These are phyloP conservation scores for Globisporangium nunn DNA, from an alignment of 352 stramenopile genomes.

Conservation along the genomic window DNA sequence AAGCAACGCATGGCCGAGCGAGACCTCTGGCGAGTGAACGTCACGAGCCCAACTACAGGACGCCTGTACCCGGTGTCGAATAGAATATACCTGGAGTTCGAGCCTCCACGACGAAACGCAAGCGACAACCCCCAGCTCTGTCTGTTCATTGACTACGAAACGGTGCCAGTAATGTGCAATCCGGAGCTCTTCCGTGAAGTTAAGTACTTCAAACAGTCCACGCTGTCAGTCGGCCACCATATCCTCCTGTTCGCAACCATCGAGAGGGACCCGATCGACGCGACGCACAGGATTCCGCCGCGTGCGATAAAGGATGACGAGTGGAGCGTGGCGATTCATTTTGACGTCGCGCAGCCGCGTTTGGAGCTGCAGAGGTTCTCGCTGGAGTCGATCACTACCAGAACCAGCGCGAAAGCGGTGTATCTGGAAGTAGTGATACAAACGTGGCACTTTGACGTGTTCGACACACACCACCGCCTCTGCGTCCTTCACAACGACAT, in stretches of 20 bases:
- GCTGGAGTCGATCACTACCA: neutral
- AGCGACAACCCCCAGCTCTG: conserved; percentile 27
- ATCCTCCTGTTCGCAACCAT: conserved; percentile 29
- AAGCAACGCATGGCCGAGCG: neutral
- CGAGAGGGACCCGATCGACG: neutral
- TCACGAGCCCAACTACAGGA: conserved; percentile 20
- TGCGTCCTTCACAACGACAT: conserved; percentile 36
- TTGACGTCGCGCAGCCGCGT: conserved; percentile 32
- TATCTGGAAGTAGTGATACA: conserved; percentile 23
- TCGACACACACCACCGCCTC: conserved; percentile 27
- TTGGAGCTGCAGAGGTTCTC: conserved; percentile 21
- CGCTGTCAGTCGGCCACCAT: conserved; percentile 23
- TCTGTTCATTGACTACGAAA: conserved; percentile 22
- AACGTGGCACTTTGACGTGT: conserved; percentile 34
- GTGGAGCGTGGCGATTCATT: conserved; percentile 29
- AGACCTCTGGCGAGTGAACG: conserved; percentile 7
- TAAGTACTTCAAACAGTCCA: conserved; percentile 22
- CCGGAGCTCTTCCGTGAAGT: conserved; percentile 23
- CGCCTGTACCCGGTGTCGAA: conserved; percentile 29
- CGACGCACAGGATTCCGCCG: neutral
- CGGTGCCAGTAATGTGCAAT: conserved; percentile 18
- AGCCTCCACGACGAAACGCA: conserved; percentile 16
- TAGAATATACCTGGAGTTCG: conserved; percentile 37
- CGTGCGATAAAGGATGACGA: conserved; percentile 2
- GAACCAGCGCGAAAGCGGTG: neutral